Percentiles rank a stretch among this genome's conserved stretches.
Evolutionary conservation across 257 asterid species (phyloP).

Genomic region (Nicotiana sylvestris): DNA sequence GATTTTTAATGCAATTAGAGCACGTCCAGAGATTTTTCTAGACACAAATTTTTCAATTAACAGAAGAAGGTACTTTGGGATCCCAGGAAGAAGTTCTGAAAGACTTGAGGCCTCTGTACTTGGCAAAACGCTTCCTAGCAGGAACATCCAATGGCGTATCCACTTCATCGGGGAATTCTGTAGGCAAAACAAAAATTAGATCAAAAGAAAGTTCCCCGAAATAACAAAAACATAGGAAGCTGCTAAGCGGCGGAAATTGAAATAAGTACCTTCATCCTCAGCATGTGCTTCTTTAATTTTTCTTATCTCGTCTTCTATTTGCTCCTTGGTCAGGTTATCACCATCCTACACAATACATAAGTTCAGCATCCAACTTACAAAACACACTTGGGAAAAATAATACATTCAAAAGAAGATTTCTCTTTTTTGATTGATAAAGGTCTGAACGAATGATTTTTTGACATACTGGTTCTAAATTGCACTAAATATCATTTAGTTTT

Average conservation of each 20-base stretch:
- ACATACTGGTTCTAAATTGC: not conserved
- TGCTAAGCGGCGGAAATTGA: not conserved
- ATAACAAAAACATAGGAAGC: not conserved
- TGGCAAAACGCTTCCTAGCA: slow-evolving; percentile 93
- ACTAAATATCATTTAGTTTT: not conserved
- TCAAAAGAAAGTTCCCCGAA: not conserved
- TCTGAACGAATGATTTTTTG: too few species aligned
- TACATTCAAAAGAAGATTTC: not conserved
- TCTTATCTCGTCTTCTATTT: slow-evolving; percentile 76
- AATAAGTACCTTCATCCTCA: slow-evolving; percentile 81
- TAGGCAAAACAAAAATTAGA: slow-evolving; percentile 7
- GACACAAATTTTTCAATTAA: not conserved
- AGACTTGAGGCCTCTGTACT: slow-evolving; percentile 90
- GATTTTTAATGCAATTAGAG: slow-evolving; percentile 17
- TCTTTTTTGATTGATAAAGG: not conserved
- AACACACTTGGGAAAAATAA: not conserved
- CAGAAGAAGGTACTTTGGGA: slow-evolving; percentile 63
- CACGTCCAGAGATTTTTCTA: not conserved
- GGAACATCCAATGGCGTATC: slow-evolving; percentile 85
- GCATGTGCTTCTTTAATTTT: slow-evolving; percentile 86
- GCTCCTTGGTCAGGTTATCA: slow-evolving; percentile 78
- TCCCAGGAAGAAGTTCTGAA: slow-evolving; percentile 99
- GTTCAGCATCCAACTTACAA: slow-evolving; percentile 9
- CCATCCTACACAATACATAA: slow-evolving; percentile 52
- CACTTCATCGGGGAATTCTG: slow-evolving; percentile 98